Conservation (phyloP, 2,329 filamentous ascomycete species). For the Xylaria sp. region DNA sequence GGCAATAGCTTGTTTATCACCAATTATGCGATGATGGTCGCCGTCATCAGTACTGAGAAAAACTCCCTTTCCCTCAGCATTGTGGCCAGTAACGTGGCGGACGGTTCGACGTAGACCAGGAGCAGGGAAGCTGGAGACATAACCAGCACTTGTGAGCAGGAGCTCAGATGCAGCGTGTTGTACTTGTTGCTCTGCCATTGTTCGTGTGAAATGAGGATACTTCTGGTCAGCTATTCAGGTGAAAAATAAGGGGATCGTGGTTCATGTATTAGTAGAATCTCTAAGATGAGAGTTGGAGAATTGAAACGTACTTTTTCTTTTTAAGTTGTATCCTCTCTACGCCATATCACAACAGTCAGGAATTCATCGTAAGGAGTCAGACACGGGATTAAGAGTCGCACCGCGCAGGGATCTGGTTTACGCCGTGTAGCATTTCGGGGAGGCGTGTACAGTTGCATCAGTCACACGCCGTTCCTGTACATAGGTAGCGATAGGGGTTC, state of each 20-base stretch:
- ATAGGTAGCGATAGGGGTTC: background rate
- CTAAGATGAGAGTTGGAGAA: background rate
- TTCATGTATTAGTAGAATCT: background rate
- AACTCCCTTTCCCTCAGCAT: slow-evolving; percentile 41
- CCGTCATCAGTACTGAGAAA: slow-evolving; percentile 47
- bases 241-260: background rate
- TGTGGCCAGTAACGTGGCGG: slow-evolving; percentile 41
- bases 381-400: background rate
- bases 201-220: background rate
- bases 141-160: slow-evolving; percentile 11
- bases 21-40: slow-evolving; percentile 45
- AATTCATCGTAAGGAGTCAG: background rate
- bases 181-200: background rate
- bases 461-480: background rate
- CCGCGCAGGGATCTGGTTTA: background rate
- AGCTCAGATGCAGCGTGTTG: slow-evolving; percentile 1
- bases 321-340: slow-evolving; percentile 3
- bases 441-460: background rate
- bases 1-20: slow-evolving; percentile 43
- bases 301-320: background rate
- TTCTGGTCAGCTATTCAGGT: background rate
- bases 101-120: slow-evolving; percentile 34
- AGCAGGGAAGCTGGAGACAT: slow-evolving; percentile 28
- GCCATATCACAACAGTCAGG: background rate
- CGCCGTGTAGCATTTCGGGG: background rate